Conservation (phyloP, 2,329 filamentous ascomycete genomes). For the Bretziella fagacearum region DNA sequence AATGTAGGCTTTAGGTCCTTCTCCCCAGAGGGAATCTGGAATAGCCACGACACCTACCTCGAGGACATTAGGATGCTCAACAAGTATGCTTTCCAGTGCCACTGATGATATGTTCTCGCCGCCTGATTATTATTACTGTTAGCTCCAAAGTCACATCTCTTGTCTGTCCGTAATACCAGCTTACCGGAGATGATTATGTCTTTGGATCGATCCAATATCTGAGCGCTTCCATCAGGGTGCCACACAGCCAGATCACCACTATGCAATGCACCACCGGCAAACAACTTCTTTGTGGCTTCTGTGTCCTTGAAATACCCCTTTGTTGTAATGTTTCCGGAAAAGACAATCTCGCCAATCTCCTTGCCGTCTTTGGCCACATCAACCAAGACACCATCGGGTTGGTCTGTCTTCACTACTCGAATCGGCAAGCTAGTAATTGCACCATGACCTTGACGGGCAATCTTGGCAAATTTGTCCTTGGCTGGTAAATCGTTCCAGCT, state of each 20-base stretch:
- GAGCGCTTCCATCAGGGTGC: constrained; percentile 77
- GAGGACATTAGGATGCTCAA: constrained; percentile 72
- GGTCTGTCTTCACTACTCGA: constrained; percentile 65
- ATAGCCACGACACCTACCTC: constrained; percentile 86
- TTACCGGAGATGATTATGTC: constrained; percentile 93
- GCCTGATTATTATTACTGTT: constrained; percentile 30
- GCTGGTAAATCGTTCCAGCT: constrained; percentile 59
- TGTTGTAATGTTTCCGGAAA: constrained; percentile 78
- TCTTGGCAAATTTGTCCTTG: constrained; percentile 67
- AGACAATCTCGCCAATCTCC: constrained; percentile 49
- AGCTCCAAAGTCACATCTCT: constrained; percentile 9
- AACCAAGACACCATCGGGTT: constrained; percentile 38
- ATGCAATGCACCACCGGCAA: constrained; percentile 71
- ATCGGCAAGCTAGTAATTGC: constrained; percentile 69
- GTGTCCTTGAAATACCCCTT: constrained; percentile 85
- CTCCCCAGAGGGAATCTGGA: constrained; percentile 80
- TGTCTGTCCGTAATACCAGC: constrained; percentile 16
- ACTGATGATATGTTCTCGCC: constrained; percentile 96
- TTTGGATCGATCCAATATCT: constrained; percentile 87
- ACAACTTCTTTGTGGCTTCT: constrained; percentile 72
- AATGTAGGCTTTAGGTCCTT: constrained; percentile 85
- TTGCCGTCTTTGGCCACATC: constrained; percentile 32
- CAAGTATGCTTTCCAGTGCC: constrained; percentile 76
- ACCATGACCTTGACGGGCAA: constrained; percentile 89
- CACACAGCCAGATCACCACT: constrained; percentile 86